Conservation (phyloP, 148 eudicot genomes). For the Salicornia ramosissima region DNA sequence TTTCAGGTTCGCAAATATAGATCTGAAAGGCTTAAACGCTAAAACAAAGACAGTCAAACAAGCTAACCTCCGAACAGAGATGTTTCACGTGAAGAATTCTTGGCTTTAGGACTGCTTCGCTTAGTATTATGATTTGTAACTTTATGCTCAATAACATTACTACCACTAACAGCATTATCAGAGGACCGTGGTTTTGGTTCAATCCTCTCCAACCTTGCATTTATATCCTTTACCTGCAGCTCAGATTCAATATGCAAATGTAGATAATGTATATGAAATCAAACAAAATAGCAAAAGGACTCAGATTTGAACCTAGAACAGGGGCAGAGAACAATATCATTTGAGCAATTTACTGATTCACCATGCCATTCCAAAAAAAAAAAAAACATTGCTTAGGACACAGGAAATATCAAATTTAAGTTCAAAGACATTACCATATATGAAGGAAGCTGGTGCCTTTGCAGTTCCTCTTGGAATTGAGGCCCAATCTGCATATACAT, state of each 20-base stretch:
- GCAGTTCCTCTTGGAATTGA: slow-evolving; percentile 88
- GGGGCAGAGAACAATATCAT: background rate
- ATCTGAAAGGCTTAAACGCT: background rate
- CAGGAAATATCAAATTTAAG: background rate
- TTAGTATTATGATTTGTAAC: slow-evolving; percentile 46
- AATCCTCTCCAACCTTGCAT: slow-evolving; percentile 80
- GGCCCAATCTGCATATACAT: slow-evolving; percentile 91
- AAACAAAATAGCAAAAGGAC: background rate
- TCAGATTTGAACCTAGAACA: background rate
- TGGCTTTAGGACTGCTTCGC: slow-evolving; percentile 90
- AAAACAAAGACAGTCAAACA: slow-evolving; percentile 4
- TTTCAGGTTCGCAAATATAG: background rate
- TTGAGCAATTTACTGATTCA: background rate
- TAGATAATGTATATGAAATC: background rate
- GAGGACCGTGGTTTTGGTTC: slow-evolving; percentile 71
- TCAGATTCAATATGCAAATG: background rate
- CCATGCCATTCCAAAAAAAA: background rate
- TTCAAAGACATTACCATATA: slow-evolving; percentile 49
- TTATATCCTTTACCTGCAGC: slow-evolving; percentile 82
- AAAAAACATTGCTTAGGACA: background rate
- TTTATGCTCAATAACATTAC: slow-evolving; percentile 49
- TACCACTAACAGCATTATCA: slow-evolving; percentile 47
- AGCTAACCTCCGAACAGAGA: slow-evolving; percentile 87
- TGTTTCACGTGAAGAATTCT: slow-evolving; percentile 59
- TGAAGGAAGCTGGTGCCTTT: slow-evolving; percentile 74